Evolutionary conservation across 768 basidiomycete genomes (phyloP).

Genomic region (Hygrocybe punicea): DNA sequence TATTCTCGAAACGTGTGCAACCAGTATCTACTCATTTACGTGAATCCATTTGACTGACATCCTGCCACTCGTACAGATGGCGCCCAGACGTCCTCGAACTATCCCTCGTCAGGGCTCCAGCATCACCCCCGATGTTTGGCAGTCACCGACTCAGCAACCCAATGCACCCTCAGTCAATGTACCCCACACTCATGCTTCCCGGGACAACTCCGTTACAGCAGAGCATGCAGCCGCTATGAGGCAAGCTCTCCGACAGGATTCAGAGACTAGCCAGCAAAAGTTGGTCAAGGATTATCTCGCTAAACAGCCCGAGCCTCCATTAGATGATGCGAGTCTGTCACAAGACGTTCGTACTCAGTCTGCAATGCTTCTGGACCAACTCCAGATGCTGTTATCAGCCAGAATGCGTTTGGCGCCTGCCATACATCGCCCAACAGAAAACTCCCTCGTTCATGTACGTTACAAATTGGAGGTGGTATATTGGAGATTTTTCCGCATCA

Average conservation of each 20-base stretch:
- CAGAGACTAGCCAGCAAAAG: neutral
- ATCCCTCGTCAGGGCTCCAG: neutral
- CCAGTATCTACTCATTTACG: neutral
- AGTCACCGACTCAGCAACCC: no score
- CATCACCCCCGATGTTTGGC: no score
- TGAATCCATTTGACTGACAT: neutral
- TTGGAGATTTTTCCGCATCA: conserved; percentile 49
- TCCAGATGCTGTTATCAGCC: neutral
- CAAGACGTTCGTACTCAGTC: neutral
- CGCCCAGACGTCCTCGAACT: neutral
- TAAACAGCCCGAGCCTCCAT: neutral
- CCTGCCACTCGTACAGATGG: neutral
- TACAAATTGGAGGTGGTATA: conserved; percentile 27
- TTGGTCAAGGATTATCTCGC: neutral
- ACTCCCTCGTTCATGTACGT: neutral
- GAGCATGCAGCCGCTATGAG: no score
- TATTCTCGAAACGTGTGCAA: neutral
- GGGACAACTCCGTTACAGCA: no score
- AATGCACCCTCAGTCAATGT: no score
- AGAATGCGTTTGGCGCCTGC: neutral
- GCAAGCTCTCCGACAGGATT: neutral
- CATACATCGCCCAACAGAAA: neutral
- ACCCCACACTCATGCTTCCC: no score
- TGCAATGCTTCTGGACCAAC: neutral
- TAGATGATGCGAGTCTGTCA: neutral